Evolutionary conservation across 1,284 basidiomycete genomes (phyloP).

Genomic region (Sparassis latifolia): DNA sequence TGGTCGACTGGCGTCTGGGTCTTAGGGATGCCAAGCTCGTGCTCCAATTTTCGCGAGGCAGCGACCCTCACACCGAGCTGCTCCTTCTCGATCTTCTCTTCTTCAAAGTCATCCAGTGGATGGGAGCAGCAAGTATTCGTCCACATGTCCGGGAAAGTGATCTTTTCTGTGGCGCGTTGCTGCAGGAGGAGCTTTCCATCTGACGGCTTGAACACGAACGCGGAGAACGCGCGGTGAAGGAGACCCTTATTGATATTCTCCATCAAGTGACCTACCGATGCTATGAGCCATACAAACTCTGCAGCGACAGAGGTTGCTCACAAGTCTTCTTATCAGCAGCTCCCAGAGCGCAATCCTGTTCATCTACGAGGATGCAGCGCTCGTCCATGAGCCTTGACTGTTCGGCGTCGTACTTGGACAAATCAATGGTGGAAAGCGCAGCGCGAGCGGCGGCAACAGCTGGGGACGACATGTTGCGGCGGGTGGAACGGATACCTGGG

Average conservation of each 20-base stretch:
- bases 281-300: not conserved
- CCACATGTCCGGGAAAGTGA: conserved; percentile 99
- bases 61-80: conserved; percentile 87
- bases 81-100: conserved; percentile 71
- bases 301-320: conserved; percentile 20
- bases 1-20: conserved; percentile 75
- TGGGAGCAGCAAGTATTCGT: conserved; percentile 99
- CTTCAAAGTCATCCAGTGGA: conserved; percentile 87
- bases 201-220: conserved; percentile 91
- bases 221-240: conserved; percentile 96
- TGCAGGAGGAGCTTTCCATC: conserved; percentile 96
- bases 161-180: conserved; percentile 94
- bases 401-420: conserved; percentile 71
- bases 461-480: conserved; percentile 27
- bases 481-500: conserved; percentile 10
- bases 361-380: conserved; percentile 91
- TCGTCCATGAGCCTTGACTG: conserved; percentile 95
- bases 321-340: conserved; percentile 97
- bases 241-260: conserved; percentile 93
- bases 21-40: conserved; percentile 91
- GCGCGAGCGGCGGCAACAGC: conserved; percentile 54
- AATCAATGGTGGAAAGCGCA: conserved; percentile 63
- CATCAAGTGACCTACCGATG: conserved; percentile 85
- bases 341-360: conserved; percentile 83
- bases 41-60: conserved; percentile 91